Evolutionary conservation across 1,139 yeast species (phyloP).

Genomic region (Pichia cactophila): DNA sequence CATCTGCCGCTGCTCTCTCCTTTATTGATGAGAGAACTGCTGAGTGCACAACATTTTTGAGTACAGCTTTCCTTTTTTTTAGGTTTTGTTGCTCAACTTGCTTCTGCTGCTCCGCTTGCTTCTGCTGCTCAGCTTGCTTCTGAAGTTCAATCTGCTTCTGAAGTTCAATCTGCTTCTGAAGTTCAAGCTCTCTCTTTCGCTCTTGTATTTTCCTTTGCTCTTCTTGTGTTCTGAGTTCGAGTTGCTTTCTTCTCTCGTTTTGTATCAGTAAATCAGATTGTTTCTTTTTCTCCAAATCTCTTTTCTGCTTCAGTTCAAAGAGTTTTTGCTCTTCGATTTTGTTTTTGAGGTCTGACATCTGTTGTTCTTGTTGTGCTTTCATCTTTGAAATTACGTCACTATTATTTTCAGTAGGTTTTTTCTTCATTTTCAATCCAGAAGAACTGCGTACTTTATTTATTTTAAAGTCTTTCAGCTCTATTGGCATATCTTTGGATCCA

Average conservation of each 20-base stretch:
- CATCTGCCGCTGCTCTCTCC: neutral
- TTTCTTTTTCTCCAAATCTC: neutral
- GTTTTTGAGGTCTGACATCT: neutral
- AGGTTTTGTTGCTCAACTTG: neutral
- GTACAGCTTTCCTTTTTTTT: neutral
- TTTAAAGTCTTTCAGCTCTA: neutral
- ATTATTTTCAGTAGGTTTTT: no score
- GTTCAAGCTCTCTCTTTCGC: no score
- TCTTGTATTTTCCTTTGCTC: neutral
- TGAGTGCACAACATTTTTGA: neutral
- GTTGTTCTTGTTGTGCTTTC: neutral
- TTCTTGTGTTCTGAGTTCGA: neutral
- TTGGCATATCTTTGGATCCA: neutral
- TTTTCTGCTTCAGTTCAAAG: constrained; percentile 1
- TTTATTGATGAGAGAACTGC: neutral
- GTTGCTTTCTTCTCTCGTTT: neutral
- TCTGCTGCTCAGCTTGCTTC: neutral
- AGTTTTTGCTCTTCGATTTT: constrained; percentile 2
- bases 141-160: neutral
- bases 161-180: neutral
- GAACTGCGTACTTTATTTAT: neutral
- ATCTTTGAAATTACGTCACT: neutral
- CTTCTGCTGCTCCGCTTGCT: neutral
- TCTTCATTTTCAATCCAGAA: neutral
- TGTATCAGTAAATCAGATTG: constrained; percentile 1